These are phyloP conservation scores for Allium sativum DNA, from an alignment of 106 monocot genomes.

Conservation along the genomic window DNA sequence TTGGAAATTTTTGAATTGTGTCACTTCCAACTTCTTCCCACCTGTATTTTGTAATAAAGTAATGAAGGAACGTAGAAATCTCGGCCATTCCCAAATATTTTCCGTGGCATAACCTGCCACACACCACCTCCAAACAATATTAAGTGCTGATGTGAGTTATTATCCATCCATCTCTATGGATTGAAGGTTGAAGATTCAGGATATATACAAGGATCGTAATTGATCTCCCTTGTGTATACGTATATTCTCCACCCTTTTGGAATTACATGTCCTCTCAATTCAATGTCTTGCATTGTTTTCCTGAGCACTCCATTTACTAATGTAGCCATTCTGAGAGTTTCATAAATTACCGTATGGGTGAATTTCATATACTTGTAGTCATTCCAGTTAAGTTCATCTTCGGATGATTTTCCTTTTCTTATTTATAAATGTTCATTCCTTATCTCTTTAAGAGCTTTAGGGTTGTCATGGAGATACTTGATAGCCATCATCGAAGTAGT, in stretches of 20 bases:
- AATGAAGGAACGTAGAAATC: constrained; percentile 61
- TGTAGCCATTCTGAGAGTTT: constrained; percentile 80
- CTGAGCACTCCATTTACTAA: constrained; percentile 86
- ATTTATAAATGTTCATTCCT: constrained; percentile 79
- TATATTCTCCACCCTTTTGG: constrained; percentile 96
- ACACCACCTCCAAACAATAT: constrained; percentile 76
- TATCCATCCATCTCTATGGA: constrained; percentile 98
- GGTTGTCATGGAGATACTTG: constrained; percentile 81
- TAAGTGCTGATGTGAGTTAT: constrained; percentile 24
- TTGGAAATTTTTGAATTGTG: constrained; percentile 44
- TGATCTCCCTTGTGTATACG: constrained; percentile 81
- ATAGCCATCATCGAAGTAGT: constrained; percentile 94
- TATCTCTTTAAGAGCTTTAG: constrained; percentile 71
- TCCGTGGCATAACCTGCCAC: constrained; percentile 53
- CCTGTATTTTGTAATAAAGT: constrained; percentile 76
- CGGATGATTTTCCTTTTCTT: constrained; percentile 43
- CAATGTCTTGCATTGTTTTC: constrained; percentile 76
- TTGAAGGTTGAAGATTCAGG: constrained; percentile 69
- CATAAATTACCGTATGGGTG: constrained; percentile 81
- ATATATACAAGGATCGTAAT: constrained; percentile 68
- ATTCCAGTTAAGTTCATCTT: constrained; percentile 68
- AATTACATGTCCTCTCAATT: constrained; percentile 76
- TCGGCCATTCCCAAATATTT: constrained; percentile 64
- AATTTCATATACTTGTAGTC: constrained; percentile 91
- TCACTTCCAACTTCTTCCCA: constrained; percentile 60